phyloP scores from a whole-genome alignment of 495 filamentous ascomycete species.

The Chaetomium tenue region DNA sequence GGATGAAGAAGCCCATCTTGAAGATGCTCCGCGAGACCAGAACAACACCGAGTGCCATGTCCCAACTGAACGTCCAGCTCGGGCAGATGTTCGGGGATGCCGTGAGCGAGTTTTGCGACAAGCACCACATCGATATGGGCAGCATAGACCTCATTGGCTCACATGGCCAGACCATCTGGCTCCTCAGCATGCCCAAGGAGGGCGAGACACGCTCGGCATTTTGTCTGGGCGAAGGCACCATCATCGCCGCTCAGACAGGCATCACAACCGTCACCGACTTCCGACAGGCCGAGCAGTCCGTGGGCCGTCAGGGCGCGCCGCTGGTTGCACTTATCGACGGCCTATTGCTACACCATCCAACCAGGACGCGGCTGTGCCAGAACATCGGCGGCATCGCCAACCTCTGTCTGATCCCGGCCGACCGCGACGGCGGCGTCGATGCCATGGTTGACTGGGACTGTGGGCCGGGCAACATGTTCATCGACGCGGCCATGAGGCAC shows the following conservation, averaged over 20 bases:
- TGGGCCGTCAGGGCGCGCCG: neutral
- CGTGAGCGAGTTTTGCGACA: neutral
- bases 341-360: neutral
- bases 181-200: slow-evolving; percentile 7
- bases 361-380: neutral
- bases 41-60: slow-evolving; percentile 2
- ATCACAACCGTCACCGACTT: slow-evolving; percentile 6
- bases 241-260: slow-evolving; percentile 3
- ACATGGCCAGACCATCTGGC: slow-evolving; percentile 5
- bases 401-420: slow-evolving; percentile 1
- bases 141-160: slow-evolving; percentile 3
- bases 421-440: neutral
- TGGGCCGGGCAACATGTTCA: slow-evolving; percentile 7
- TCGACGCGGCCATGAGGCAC: slow-evolving; percentile 3
- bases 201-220: slow-evolving; percentile 7
- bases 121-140: slow-evolving; percentile 2
- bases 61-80: slow-evolving; percentile 2
- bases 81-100: slow-evolving; percentile 3
- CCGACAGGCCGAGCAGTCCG: slow-evolving; percentile 2
- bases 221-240: slow-evolving; percentile 4
- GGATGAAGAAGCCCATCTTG: slow-evolving; percentile 8
- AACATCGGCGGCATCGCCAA: slow-evolving; percentile 8
- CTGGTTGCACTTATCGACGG: slow-evolving; percentile 2
- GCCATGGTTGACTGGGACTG: slow-evolving; percentile 5
- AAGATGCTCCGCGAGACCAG: slow-evolving; percentile 3